phyloP scores from a whole-genome alignment of 352 stramenopile species.

The Globisporangium apiculatum region DNA sequence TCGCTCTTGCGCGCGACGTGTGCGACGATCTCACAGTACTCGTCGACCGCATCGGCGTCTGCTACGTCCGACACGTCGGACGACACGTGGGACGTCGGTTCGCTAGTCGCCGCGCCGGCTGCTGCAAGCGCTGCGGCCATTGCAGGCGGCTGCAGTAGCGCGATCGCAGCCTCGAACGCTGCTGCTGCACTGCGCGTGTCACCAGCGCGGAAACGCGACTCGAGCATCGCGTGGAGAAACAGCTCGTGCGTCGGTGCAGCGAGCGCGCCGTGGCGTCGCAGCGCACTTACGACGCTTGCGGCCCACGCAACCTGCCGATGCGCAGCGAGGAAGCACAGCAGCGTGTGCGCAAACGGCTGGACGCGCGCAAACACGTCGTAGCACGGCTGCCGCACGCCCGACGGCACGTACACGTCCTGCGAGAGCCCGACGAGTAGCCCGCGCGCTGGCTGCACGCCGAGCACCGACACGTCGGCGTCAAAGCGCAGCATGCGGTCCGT shows the following conservation, averaged over 20 bases:
- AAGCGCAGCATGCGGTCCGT: conserved; percentile 71
- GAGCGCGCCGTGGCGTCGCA: conserved; percentile 48
- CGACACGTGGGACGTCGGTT: too few species aligned
- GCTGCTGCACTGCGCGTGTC: conserved; percentile 21
- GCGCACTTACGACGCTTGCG: conserved; percentile 28
- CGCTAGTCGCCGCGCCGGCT: background rate
- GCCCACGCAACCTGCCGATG: conserved; percentile 61
- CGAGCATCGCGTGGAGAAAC: conserved; percentile 76
- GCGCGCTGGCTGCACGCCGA: conserved; percentile 58
- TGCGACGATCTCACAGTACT: conserved; percentile 82
- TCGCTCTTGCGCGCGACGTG: conserved; percentile 82
- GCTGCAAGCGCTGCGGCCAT: background rate
- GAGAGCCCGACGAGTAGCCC: conserved; percentile 70
- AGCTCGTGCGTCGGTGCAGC: conserved; percentile 71
- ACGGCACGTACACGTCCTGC: conserved; percentile 76
- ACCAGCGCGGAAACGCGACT: conserved; percentile 41
- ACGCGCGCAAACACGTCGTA: conserved; percentile 75
- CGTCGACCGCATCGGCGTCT: conserved; percentile 28
- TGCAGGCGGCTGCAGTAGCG: conserved; percentile 33
- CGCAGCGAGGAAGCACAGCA: conserved; percentile 60
- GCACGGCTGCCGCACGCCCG: conserved; percentile 43
- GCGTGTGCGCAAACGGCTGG: conserved; percentile 74
- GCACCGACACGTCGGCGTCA: conserved; percentile 65
- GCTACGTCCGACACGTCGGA: background rate
- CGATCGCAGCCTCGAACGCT: conserved; percentile 36